These are phyloP conservation scores for Leishmania amazonensis DNA, from an alignment of 208 protist species.

Conservation along the genomic window DNA sequence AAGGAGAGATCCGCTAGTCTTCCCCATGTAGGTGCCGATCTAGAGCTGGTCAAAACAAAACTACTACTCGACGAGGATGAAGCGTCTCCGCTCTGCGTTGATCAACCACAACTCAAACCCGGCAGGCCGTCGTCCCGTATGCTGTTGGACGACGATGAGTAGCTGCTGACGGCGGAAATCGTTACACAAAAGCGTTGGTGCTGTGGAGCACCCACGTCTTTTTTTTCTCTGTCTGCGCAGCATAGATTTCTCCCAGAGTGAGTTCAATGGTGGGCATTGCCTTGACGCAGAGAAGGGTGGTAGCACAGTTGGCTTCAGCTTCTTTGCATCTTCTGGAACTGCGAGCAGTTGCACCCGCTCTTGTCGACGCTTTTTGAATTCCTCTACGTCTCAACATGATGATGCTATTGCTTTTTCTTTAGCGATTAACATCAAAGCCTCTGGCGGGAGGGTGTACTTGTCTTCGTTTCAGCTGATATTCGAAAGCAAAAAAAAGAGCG, in stretches of 20 bases:
- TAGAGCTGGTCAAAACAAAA: not conserved
- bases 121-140: not conserved
- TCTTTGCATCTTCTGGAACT: not conserved
- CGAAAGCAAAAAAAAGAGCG: not conserved
- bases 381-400: not conserved
- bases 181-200: not conserved
- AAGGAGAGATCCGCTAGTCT: not conserved
- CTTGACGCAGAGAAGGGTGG: not conserved
- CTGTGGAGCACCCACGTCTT: not conserved
- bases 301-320: not conserved
- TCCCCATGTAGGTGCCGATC: not conserved
- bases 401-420: not conserved
- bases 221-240: not conserved
- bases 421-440: not conserved
- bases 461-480: not conserved
- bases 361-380: not conserved
- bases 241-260: not conserved
- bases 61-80: constrained; percentile 31
- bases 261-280: not conserved
- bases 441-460: not conserved
- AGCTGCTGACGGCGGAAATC: not conserved
- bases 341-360: no score
- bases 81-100: no score
- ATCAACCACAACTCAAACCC: not conserved
- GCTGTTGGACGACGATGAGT: constrained; percentile 26